Percentiles rank a stretch among this genome's conserved stretches.
Conservation (phyloP, 2,329 filamentous ascomycete genomes). For the Chrysosporium keratinophilum region DNA sequence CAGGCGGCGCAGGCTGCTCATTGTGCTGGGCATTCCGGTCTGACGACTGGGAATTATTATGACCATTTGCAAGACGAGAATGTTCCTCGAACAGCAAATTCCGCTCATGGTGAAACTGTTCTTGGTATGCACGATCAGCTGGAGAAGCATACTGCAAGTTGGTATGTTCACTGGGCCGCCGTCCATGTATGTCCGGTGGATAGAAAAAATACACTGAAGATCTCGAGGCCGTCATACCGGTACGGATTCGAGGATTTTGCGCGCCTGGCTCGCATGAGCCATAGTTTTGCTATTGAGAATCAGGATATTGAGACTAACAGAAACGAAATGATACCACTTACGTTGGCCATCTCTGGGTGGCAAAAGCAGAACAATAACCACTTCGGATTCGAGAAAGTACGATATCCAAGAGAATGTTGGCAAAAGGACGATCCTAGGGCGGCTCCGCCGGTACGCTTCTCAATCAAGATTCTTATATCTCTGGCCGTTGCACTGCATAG, state of each 20-base stretch:
- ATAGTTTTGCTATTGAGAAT: not conserved
- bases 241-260: not conserved
- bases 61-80: not conserved
- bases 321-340: not conserved
- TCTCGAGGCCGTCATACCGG: constrained; percentile 13
- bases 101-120: constrained; percentile 8
- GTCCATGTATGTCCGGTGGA: constrained; percentile 12
- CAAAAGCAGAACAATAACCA: not conserved
- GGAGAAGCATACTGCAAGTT: constrained; percentile 16
- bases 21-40: too few relatives aligned
- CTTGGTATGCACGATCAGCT: constrained; percentile 5
- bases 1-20: too few relatives aligned
- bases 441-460: too few relatives aligned
- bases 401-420: too few relatives aligned
- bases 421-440: too few relatives aligned
- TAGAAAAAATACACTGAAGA: constrained; percentile 16
- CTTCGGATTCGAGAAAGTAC: not conserved
- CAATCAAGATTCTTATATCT: too few relatives aligned
- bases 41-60: not conserved
- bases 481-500: too few relatives aligned
- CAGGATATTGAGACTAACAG: not conserved
- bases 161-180: constrained; percentile 14
- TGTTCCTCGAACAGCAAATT: constrained; percentile 3
- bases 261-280: not conserved
- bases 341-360: not conserved